Conservation (phyloP, 1,284 basidiomycete species). For the Moesziomyces aphidis region DNA sequence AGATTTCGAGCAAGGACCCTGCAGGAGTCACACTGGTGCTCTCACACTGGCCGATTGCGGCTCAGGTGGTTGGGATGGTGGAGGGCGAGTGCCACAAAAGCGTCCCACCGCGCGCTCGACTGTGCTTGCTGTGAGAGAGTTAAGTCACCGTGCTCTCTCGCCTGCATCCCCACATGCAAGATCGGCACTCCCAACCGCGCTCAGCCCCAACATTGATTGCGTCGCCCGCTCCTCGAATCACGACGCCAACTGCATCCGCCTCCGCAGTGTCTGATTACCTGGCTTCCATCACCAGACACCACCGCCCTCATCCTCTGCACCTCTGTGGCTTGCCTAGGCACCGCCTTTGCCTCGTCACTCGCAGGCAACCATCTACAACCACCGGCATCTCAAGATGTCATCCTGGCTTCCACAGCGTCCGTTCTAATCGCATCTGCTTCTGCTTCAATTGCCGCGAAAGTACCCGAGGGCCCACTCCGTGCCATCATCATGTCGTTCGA, state of each 20-base stretch:
- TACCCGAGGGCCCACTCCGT: too few species aligned
- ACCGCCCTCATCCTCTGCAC: too few species aligned
- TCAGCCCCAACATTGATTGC: not conserved
- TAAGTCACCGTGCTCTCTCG: not conserved
- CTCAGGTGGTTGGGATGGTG: not conserved
- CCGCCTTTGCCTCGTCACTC: too few species aligned
- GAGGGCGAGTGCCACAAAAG: not conserved
- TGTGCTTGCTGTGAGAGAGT: not conserved
- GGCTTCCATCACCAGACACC: not conserved
- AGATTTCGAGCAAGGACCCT: constrained; percentile 10
- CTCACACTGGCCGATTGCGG: too few species aligned
- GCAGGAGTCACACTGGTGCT: not conserved
- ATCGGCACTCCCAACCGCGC: not conserved
- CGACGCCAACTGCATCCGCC: not conserved
- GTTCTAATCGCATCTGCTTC: not conserved
- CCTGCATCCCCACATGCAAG: not conserved
- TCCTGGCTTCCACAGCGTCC: not conserved
- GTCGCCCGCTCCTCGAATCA: not conserved
- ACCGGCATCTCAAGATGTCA: not conserved
- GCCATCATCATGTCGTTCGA: not conserved
- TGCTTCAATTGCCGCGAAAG: not conserved
- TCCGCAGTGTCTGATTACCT: not conserved
- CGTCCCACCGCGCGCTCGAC: too few species aligned
- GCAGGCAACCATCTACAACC: not conserved
- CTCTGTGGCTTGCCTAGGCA: too few species aligned